phyloP scores from a whole-genome alignment of 1,139 yeast genomes.

The Debaryomyces singareniensis region DNA sequence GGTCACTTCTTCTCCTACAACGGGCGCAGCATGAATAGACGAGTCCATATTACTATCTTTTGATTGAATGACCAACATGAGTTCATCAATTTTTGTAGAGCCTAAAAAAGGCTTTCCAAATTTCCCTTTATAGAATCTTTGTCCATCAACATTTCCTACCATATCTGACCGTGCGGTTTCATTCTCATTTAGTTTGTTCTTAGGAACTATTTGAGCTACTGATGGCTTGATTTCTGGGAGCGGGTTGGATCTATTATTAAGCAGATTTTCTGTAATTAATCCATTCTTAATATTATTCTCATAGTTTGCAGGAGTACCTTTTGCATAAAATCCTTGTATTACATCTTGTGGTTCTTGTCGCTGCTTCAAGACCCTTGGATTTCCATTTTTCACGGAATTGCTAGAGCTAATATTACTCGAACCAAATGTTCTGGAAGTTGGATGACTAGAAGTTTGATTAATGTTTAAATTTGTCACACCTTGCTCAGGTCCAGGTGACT shows the following conservation, averaged over 20 bases:
- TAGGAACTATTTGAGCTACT: no score
- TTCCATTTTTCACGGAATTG: slow-evolving; percentile 1
- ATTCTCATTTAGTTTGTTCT: no score
- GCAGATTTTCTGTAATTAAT: no score
- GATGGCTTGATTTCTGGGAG: no score
- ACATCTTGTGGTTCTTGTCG: slow-evolving; percentile 27
- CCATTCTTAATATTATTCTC: no score
- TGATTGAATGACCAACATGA: slow-evolving; percentile 87
- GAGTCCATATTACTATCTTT: slow-evolving; percentile 76
- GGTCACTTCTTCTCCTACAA: slow-evolving; percentile 11
- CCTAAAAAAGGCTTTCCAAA: slow-evolving; percentile 70
- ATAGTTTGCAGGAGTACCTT: no score
- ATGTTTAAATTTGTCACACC: slow-evolving; percentile 1
- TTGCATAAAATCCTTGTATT: slow-evolving; percentile 37
- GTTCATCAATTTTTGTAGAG: slow-evolving; percentile 81
- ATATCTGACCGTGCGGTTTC: no score
- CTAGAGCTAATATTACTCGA: no score
- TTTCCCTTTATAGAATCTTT: slow-evolving; percentile 40
- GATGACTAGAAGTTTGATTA: not conserved
- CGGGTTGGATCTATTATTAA: no score
- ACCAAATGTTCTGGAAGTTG: no score
- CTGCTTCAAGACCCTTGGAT: slow-evolving; percentile 10
- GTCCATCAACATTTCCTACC: slow-evolving; percentile 26
- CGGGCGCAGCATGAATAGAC: slow-evolving; percentile 31
- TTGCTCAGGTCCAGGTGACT: slow-evolving; percentile 1